A percentile compares a stretch with the other conserved stretches of the same genome.
Conservation (phyloP, 2,329 filamentous ascomycete genomes). For the Aspergillus melleus region DNA sequence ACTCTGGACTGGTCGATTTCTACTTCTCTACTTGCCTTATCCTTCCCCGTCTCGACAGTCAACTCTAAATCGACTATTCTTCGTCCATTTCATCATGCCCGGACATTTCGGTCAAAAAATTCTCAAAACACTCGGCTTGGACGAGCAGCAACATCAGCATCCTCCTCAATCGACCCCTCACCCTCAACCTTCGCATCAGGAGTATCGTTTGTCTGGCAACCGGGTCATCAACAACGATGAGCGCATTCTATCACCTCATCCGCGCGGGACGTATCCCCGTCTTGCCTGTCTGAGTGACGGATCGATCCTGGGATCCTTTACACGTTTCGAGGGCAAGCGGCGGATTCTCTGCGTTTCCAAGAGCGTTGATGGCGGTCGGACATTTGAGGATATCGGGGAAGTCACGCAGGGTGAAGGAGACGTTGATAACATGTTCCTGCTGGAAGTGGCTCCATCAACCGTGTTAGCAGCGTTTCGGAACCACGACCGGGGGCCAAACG, state of each 20-base stretch:
- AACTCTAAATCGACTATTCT: background rate
- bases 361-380: constrained; percentile 46
- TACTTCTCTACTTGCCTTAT: background rate
- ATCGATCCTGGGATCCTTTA: constrained; percentile 49
- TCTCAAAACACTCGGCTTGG: constrained; percentile 29
- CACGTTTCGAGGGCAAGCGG: constrained; percentile 38
- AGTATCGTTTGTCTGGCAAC: constrained; percentile 17
- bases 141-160: constrained; percentile 15
- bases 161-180: constrained; percentile 6
- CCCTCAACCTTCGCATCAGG: background rate
- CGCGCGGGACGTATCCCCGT: constrained; percentile 50
- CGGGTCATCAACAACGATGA: constrained; percentile 35
- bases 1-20: background rate
- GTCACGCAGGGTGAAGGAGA: constrained; percentile 47
- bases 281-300: constrained; percentile 48
- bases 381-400: constrained; percentile 45
- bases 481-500: constrained; percentile 41
- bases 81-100: constrained; percentile 19
- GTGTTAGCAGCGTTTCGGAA: constrained; percentile 53
- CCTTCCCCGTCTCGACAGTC: background rate
- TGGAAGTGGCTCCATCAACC: constrained; percentile 38
- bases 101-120: constrained; percentile 34
- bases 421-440: constrained; percentile 50
- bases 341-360: constrained; percentile 46
- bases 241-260: constrained; percentile 35